A percentile compares a stretch with the other conserved stretches of the same genome.
Evolutionary conservation across 2,329 filamentous ascomycete genomes (phyloP).

Genomic region (Mycosphaerella arachidis): DNA sequence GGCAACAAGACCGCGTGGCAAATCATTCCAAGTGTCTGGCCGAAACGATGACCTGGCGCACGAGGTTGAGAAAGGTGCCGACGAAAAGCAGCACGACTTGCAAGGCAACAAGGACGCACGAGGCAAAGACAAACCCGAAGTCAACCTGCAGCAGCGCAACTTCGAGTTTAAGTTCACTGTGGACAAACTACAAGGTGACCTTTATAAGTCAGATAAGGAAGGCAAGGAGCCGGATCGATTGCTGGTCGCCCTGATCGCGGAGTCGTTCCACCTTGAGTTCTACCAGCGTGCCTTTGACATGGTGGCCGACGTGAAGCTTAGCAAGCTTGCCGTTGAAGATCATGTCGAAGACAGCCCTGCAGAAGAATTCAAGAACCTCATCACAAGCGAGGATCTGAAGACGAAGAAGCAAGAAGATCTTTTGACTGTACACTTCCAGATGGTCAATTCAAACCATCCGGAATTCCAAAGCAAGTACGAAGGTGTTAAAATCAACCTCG

Average conservation of each 20-base stretch:
- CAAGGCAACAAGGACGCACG: conserved; percentile 42
- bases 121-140: conserved; percentile 39
- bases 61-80: conserved; percentile 53
- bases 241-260: conserved; percentile 84
- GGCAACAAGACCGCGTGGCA: conserved; percentile 56
- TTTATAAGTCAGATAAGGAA: conserved; percentile 81
- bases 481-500: conserved; percentile 87
- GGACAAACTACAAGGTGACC: conserved; percentile 84
- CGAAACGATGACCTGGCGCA: conserved; percentile 71
- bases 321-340: conserved; percentile 84
- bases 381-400: conserved; percentile 78
- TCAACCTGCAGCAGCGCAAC: conserved; percentile 75
- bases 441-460: conserved; percentile 76
- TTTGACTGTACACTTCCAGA: conserved; percentile 82
- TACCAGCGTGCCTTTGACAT: conserved; percentile 88
- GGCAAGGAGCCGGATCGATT: conserved; percentile 71
- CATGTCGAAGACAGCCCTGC: conserved; percentile 83
- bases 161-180: conserved; percentile 98
- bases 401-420: conserved; percentile 71
- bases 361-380: conserved; percentile 91
- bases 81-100: conserved; percentile 50
- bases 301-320: conserved; percentile 83
- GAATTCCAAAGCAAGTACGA: conserved; percentile 91
- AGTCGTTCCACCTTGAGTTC: conserved; percentile 81
- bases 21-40: conserved; percentile 66